These are phyloP conservation scores for Thermothielavioides terrestris DNA, from an alignment of 495 filamentous ascomycete genomes.

Conservation along the genomic window DNA sequence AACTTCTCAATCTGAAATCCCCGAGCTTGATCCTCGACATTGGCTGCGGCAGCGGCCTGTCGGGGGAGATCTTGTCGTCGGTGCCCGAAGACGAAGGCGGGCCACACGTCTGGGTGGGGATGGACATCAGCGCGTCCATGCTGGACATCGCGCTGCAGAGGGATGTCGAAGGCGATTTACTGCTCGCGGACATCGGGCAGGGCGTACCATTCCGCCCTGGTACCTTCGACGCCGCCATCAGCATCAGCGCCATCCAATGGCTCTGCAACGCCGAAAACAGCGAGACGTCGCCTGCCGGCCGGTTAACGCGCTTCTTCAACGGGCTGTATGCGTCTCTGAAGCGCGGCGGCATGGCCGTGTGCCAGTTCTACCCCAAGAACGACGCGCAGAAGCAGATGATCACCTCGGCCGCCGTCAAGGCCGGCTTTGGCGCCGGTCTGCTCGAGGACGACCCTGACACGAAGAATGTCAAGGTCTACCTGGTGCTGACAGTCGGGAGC, in stretches of 20 bases:
- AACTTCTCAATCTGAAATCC: constrained; percentile 70
- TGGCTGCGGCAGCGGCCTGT: constrained; percentile 91
- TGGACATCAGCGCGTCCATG: constrained; percentile 94
- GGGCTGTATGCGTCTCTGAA: constrained; percentile 79
- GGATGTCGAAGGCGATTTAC: constrained; percentile 83
- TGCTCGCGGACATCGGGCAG: constrained; percentile 90
- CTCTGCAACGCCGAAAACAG: constrained; percentile 89
- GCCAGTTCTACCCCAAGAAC: constrained; percentile 97
- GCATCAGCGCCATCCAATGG: constrained; percentile 94
- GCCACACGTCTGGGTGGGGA: constrained; percentile 86
- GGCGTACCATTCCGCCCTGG: constrained; percentile 91
- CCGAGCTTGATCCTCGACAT: constrained; percentile 89
- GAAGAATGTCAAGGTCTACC: constrained; percentile 86
- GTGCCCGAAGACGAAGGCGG: constrained; percentile 59
- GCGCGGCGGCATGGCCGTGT: constrained; percentile 83
- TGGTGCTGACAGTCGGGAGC: constrained; percentile 88
- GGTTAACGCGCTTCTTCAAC: constrained; percentile 79
- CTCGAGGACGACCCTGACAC: constrained; percentile 93
- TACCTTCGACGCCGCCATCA: constrained; percentile 89
- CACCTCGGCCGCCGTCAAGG: constrained; percentile 74
- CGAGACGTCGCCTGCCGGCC: constrained; percentile 66
- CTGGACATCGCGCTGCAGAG: constrained; percentile 83
- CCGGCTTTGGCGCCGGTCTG: constrained; percentile 90
- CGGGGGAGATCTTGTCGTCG: constrained; percentile 80
- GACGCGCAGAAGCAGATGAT: constrained; percentile 88